phyloP scores from a whole-genome alignment of 805 yeast species.

The Kluyveromyces siamensis region DNA sequence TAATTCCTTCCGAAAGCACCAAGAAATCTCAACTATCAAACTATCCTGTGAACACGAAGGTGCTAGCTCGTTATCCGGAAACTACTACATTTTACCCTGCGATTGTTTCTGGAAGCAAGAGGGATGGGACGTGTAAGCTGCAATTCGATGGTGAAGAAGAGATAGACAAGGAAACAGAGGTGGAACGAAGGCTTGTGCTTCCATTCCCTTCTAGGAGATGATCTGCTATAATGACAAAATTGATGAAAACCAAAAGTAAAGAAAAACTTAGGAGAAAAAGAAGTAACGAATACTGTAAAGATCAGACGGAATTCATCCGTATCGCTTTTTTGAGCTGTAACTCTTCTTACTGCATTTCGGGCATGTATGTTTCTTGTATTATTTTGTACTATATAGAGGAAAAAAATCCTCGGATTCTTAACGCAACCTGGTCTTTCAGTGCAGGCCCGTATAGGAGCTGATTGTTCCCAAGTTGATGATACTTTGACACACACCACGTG shows the following conservation, averaged over 20 bases:
- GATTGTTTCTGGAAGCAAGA: slow-evolving; percentile 66
- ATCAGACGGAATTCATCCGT: too few relatives aligned
- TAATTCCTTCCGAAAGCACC: slow-evolving; percentile 51
- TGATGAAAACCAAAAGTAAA: not conserved
- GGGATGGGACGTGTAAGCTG: slow-evolving; percentile 70
- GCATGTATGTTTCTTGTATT: not conserved
- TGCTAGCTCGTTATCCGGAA: slow-evolving; percentile 91
- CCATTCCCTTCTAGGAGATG: slow-evolving; percentile 45
- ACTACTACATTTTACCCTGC: slow-evolving; percentile 97
- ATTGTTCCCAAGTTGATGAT: too few relatives aligned
- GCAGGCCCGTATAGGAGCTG: too few relatives aligned
- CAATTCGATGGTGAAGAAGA: slow-evolving; percentile 97
- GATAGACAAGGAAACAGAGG: slow-evolving; percentile 90
- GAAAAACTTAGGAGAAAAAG: not conserved
- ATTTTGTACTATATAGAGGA: not conserved
- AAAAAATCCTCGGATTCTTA: too few relatives aligned
- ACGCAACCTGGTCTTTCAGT: too few relatives aligned
- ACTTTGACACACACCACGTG: not conserved
- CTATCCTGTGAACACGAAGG: slow-evolving; percentile 71
- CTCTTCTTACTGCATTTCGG: too few relatives aligned
- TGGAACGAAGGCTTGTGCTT: slow-evolving; percentile 72
- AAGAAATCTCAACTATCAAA: slow-evolving; percentile 27
- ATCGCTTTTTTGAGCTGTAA: too few relatives aligned
- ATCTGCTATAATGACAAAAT: not conserved
- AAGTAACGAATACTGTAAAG: too few relatives aligned